Evolutionary conservation across 1,139 yeast genomes (phyloP).

Genomic region (Arxiozyma slooffiae): DNA sequence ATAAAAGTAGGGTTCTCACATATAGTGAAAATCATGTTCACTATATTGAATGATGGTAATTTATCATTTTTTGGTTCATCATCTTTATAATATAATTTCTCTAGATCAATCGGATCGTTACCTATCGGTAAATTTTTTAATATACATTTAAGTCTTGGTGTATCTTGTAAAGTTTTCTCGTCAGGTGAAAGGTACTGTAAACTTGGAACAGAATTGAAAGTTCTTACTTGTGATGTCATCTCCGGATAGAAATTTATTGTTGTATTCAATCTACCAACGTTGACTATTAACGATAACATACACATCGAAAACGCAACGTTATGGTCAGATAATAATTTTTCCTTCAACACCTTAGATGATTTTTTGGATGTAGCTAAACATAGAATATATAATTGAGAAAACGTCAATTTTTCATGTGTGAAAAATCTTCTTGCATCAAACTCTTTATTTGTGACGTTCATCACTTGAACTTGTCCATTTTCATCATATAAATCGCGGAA

Average conservation of each 20-base stretch:
- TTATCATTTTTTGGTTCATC: slow-evolving; percentile 12
- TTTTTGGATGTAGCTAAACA: slow-evolving; percentile 77
- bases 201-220: slow-evolving; percentile 88
- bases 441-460: slow-evolving; percentile 28
- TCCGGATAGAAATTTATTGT: slow-evolving; percentile 94
- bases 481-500: slow-evolving; percentile 7
- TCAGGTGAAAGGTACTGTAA: slow-evolving; percentile 58
- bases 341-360: slow-evolving; percentile 74
- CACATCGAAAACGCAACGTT: slow-evolving; percentile 65
- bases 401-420: slow-evolving; percentile 47
- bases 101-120: slow-evolving; percentile 43
- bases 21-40: slow-evolving; percentile 65
- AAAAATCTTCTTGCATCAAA: slow-evolving; percentile 31
- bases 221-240: slow-evolving; percentile 86
- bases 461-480: slow-evolving; percentile 13
- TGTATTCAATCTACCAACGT: slow-evolving; percentile 89
- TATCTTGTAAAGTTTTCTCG: slow-evolving; percentile 80
- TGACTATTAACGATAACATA: slow-evolving; percentile 76
- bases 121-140: slow-evolving; percentile 51
- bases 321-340: slow-evolving; percentile 55
- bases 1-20: slow-evolving; percentile 54
- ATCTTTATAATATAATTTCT: slow-evolving; percentile 35
- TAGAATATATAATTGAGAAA: slow-evolving; percentile 76
- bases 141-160: slow-evolving; percentile 84
- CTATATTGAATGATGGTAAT: slow-evolving; percentile 38